Percentiles rank a stretch among this genome's conserved stretches.
phyloP scores from a whole-genome alignment of 176 grass and related monocot species.

The Calamus simplicifolius region DNA sequence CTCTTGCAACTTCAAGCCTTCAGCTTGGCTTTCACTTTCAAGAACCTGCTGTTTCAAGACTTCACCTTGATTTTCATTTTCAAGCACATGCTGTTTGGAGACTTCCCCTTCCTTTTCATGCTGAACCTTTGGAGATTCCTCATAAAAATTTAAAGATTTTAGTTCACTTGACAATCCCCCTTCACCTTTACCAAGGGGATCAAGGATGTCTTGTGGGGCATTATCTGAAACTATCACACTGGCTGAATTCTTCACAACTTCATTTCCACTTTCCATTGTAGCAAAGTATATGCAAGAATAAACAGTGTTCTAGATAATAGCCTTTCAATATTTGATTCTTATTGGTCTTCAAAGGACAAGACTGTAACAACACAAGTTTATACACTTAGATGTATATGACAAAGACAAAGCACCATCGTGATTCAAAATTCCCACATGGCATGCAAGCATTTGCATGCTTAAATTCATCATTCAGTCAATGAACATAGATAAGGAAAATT shows the following conservation, averaged over 20 bases:
- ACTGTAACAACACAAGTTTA: too few relatives aligned
- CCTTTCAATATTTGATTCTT: too few relatives aligned
- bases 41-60: conserved; percentile 10
- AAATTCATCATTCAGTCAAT: too few relatives aligned
- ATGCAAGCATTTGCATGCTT: too few relatives aligned
- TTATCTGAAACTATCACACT: conserved; percentile 11
- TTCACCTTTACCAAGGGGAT: conserved; percentile 7
- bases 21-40: conserved; percentile 18
- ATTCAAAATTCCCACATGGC: too few relatives aligned
- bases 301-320: too few relatives aligned
- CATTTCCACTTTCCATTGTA: conserved; percentile 37
- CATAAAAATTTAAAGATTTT: conserved; percentile 32
- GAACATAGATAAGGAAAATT: too few relatives aligned
- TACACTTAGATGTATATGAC: too few relatives aligned
- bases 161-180: conserved; percentile 27
- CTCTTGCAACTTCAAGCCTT: conserved; percentile 22
- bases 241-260: conserved; percentile 15
- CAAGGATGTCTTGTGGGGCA: conserved; percentile 20
- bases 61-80: neutral
- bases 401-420: too few relatives aligned
- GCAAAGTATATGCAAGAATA: too few relatives aligned
- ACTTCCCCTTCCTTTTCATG: neutral
- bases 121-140: conserved; percentile 15
- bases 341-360: too few relatives aligned
- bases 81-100: neutral